Percentiles rank a stretch among this genome's conserved stretches.
phyloP scores from a whole-genome alignment of 2,329 filamentous ascomycete species.

The Penicillium rolfsii region DNA sequence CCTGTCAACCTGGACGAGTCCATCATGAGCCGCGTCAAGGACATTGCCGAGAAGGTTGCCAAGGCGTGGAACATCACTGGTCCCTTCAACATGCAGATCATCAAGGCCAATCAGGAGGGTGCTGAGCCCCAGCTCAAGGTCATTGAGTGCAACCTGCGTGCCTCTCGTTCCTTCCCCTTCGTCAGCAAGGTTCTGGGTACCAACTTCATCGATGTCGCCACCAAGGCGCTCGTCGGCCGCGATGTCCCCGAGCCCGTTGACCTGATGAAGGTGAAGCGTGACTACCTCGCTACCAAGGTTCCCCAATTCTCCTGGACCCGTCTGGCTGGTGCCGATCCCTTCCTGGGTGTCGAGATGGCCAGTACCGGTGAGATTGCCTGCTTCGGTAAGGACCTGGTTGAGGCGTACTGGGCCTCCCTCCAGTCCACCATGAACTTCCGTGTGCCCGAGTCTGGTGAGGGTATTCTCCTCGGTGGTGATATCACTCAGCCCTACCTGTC shows the following conservation, averaged over 20 bases:
- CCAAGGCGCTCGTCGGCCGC: conserved; percentile 84
- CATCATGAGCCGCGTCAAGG: conserved; percentile 86
- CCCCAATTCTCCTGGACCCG: conserved; percentile 99
- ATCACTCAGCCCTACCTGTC: conserved; percentile 70
- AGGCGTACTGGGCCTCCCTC: conserved; percentile 96
- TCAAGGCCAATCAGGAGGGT: conserved; percentile 81
- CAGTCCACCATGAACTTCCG: conserved; percentile 99
- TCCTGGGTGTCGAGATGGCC: conserved; percentile 97
- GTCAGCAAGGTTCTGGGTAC: conserved; percentile 94
- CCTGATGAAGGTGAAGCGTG: conserved; percentile 83
- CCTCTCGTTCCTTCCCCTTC: conserved; percentile 97
- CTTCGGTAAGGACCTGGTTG: conserved; percentile 93
- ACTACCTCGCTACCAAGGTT: conserved; percentile 96
- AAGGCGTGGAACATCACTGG: conserved; percentile 97
- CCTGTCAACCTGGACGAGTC: conserved; percentile 76
- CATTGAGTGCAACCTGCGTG: conserved; percentile 97
- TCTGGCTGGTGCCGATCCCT: conserved; percentile 93
- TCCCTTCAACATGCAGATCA: conserved; percentile 99
- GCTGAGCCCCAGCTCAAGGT: conserved; percentile 83
- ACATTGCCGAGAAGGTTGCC: conserved; percentile 93
- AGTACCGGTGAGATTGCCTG: conserved; percentile 98
- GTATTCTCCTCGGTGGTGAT: conserved; percentile 92
- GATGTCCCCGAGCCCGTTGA: conserved; percentile 83
- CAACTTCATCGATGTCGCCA: conserved; percentile 96
- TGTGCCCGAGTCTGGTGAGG: conserved; percentile 89